Conservation (phyloP, 1,284 basidiomycete genomes). For the Sutorius eximius region DNA sequence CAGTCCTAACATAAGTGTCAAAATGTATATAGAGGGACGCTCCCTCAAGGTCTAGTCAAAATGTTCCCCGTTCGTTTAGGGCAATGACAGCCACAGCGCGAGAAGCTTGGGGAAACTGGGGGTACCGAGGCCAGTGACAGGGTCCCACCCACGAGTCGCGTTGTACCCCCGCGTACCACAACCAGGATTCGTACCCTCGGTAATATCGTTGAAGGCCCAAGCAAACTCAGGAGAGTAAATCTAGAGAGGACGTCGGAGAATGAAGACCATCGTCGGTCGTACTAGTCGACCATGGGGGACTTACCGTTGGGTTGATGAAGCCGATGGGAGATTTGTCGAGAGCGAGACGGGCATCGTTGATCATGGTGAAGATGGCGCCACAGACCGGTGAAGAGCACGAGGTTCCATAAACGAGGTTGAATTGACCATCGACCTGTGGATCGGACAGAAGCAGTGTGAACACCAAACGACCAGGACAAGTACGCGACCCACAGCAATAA, state of each 20-base stretch:
- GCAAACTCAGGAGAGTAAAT: constrained; percentile 27
- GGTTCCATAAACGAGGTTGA: constrained; percentile 36
- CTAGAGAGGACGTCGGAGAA: neutral
- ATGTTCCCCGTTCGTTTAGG: neutral
- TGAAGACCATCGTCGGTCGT: neutral
- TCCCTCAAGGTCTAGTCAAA: neutral
- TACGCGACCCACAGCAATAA: constrained; percentile 25
- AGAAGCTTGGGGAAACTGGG: neutral
- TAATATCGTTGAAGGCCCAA: constrained; percentile 43
- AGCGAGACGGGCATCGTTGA: constrained; percentile 47
- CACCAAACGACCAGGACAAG: neutral
- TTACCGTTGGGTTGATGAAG: constrained; percentile 39
- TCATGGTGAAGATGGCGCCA: constrained; percentile 44
- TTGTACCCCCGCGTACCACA: constrained; percentile 39
- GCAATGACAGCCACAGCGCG: neutral
- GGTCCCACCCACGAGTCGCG: constrained; percentile 40
- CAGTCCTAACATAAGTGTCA: neutral
- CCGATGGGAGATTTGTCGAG: constrained; percentile 40
- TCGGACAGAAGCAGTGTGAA: neutral
- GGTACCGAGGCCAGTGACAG: constrained; percentile 34
- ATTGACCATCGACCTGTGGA: constrained; percentile 34
- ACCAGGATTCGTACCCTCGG: constrained; percentile 42
- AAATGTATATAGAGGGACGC: neutral
- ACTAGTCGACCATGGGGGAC: neutral
- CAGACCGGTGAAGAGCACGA: constrained; percentile 40